These are phyloP conservation scores for Piedraia hortae DNA, from an alignment of 2,329 filamentous ascomycete species.

Conservation along the genomic window DNA sequence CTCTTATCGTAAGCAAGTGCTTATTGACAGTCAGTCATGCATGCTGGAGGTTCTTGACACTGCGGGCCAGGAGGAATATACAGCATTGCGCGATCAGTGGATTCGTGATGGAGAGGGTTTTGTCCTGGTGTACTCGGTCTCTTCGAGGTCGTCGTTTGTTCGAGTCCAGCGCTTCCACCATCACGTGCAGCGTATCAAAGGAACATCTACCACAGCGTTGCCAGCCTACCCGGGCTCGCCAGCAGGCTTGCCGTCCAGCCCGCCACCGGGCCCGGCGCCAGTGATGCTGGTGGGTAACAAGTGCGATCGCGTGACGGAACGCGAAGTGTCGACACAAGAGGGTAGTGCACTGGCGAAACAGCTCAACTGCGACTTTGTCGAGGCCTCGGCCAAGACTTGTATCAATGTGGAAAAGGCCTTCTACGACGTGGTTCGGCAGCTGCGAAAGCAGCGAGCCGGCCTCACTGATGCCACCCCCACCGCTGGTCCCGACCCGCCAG, in stretches of 20 bases:
- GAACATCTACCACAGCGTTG: slow-evolving; percentile 46
- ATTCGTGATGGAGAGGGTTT: slow-evolving; percentile 95
- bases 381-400: slow-evolving; percentile 91
- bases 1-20: slow-evolving; percentile 39
- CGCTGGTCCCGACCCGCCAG: not conserved
- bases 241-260: slow-evolving; percentile 25
- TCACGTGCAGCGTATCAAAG: slow-evolving; percentile 92
- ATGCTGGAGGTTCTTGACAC: slow-evolving; percentile 97
- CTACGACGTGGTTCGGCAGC: slow-evolving; percentile 80
- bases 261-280: slow-evolving; percentile 42
- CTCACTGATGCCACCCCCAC: slow-evolving; percentile 3
- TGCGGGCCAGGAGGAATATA: slow-evolving; percentile 95
- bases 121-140: slow-evolving; percentile 94
- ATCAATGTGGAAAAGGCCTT: slow-evolving; percentile 97
- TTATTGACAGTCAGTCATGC: slow-evolving; percentile 83
- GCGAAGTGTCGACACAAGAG: slow-evolving; percentile 90
- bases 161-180: slow-evolving; percentile 89
- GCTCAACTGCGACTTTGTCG: slow-evolving; percentile 84
- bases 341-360: slow-evolving; percentile 76
- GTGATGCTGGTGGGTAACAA: slow-evolving; percentile 99
- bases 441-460: slow-evolving; percentile 44
- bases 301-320: slow-evolving; percentile 82
- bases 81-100: slow-evolving; percentile 88
- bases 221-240: slow-evolving; percentile 53
- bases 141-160: slow-evolving; percentile 78